Evolutionary conservation across 495 filamentous ascomycete genomes (phyloP), one percentile per base, ranked within the genome.

Genomic region (Aspergillus avenaceus): DNA sequence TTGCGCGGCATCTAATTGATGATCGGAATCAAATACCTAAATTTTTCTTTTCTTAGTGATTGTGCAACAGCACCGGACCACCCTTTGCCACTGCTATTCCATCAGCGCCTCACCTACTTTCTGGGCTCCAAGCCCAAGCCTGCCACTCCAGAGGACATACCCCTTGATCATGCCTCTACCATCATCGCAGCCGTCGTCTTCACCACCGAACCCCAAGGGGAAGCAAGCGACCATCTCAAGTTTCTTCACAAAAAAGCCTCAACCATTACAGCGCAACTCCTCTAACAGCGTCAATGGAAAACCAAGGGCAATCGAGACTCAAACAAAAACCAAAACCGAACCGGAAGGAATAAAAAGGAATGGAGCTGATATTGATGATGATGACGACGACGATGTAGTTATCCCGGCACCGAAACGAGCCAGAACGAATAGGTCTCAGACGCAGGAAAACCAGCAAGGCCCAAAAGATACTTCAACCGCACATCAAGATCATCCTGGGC

Each of bases 141-240:
- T n/a, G n/a, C n/a, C n/a, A n/a, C n/a, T n/a, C n/a, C n/a, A n/a
- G n/a, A n/a, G n/a, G n/a, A n/a, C n/a, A n/a, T n/a, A n/a, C n/a
- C n/a, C n/a, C n/a, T n/a, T n/a, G n/a, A n/a, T n/a, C 18, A 73
- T 72, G 69, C 59, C 67, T 40, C 55, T 64, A 19, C 59, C 62
- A 36, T 71, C 72, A 22, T 76, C 73, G 13, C 69, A 67, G 61
- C 57, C 69, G 38, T 67, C 71, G 6, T 31, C 56, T 14, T 64
- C 70, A 13, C 72, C 74, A n/a, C 64, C 65, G 34, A 63, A 55
- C 13, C 21, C 66, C 38, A 74, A 70, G 52, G 65, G 63, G 84
- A 89, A 85, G 59, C 90, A 96, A 62, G 80, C 86, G 50, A 86
- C 87, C 5, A 84, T 96, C 43, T 90, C 89, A 1, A 91, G 80